Percentiles rank a stretch among this genome's conserved stretches.
Evolutionary conservation across 192 early-diverging fungal genomes (phyloP).

Genomic region (Tieghemiomyces parasiticus): DNA sequence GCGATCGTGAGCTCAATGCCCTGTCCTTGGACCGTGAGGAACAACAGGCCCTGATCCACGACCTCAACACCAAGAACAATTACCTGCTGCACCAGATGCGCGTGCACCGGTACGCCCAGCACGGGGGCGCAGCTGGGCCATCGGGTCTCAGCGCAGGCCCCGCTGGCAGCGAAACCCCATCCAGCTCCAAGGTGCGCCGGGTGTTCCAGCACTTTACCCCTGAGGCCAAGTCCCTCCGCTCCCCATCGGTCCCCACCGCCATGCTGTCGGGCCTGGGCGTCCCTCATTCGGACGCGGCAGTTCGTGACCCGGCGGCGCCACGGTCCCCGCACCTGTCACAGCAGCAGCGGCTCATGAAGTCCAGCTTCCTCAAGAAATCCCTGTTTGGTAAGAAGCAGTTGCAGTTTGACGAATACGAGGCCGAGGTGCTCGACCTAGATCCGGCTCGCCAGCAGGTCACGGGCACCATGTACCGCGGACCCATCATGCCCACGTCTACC

Average conservation of each 20-base stretch:
- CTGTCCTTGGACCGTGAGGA: neutral
- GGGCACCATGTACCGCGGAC: neutral
- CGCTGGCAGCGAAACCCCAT: neutral
- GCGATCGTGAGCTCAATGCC: neutral
- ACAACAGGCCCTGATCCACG: neutral
- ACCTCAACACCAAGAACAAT: constrained; percentile 5
- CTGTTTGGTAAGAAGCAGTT: constrained; percentile 5
- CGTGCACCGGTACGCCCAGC: neutral
- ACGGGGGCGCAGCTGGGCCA: neutral
- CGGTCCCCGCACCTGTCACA: neutral
- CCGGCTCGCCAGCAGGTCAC: neutral
- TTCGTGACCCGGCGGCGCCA: too few species aligned
- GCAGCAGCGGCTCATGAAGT: constrained; percentile 5
- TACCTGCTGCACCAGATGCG: constrained; percentile 4
- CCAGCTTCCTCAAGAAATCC: constrained; percentile 6
- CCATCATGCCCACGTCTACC: neutral
- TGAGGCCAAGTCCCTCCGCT: neutral
- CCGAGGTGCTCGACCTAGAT: constrained; percentile 1
- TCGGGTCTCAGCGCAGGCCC: neutral
- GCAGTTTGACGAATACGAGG: constrained; percentile 5
- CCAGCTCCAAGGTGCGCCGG: neutral
- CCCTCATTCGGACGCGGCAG: too few species aligned
- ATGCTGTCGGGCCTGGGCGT: neutral
- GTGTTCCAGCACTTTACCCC: constrained; percentile 6
- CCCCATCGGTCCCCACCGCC: neutral